These are phyloP conservation scores for Fusarium xylarioides DNA, from an alignment of 2,329 filamentous ascomycete genomes.

Conservation along the genomic window DNA sequence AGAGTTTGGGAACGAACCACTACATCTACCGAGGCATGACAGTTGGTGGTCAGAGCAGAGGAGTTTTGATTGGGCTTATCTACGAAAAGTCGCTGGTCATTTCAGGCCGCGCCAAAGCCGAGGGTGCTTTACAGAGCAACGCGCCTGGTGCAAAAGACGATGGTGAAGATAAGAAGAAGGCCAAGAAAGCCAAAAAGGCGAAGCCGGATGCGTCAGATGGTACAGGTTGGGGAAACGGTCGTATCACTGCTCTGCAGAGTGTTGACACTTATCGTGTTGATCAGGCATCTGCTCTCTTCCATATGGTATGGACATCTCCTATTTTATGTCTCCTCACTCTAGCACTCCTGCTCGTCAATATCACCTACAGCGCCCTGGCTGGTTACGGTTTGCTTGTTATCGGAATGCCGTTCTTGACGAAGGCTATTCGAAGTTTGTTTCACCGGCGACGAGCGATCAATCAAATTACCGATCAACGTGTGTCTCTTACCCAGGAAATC, in stretches of 20 bases:
- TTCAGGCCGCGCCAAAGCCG: conserved; percentile 87
- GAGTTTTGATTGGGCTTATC: conserved; percentile 83
- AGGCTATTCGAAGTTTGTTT: conserved; percentile 80
- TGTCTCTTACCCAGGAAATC: conserved; percentile 92
- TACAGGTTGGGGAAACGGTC: conserved; percentile 89
- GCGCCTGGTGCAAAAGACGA: conserved; percentile 56
- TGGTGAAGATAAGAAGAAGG: conserved; percentile 51
- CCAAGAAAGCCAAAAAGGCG: conserved; percentile 51
- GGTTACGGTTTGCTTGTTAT: conserved; percentile 86
- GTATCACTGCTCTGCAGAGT: conserved; percentile 93
- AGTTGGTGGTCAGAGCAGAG: conserved; percentile 84
- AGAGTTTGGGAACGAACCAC: conserved; percentile 85
- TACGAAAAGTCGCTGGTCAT: conserved; percentile 94
- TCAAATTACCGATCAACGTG: conserved; percentile 91
- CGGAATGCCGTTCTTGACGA: conserved; percentile 79
- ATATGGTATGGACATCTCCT: conserved; percentile 89
- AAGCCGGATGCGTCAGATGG: conserved; percentile 65
- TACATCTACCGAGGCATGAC: conserved; percentile 95
- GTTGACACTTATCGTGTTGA: conserved; percentile 95
- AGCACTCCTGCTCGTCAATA: conserved; percentile 81
- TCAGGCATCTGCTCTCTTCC: conserved; percentile 86
- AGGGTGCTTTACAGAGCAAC: conserved; percentile 61
- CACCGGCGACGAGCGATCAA: conserved; percentile 82
- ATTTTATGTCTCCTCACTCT: conserved; percentile 82
- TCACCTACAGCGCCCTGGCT: conserved; percentile 88